phyloP scores from a whole-genome alignment of 2,329 filamentous ascomycete genomes.

The Sarocladium strictum region DNA sequence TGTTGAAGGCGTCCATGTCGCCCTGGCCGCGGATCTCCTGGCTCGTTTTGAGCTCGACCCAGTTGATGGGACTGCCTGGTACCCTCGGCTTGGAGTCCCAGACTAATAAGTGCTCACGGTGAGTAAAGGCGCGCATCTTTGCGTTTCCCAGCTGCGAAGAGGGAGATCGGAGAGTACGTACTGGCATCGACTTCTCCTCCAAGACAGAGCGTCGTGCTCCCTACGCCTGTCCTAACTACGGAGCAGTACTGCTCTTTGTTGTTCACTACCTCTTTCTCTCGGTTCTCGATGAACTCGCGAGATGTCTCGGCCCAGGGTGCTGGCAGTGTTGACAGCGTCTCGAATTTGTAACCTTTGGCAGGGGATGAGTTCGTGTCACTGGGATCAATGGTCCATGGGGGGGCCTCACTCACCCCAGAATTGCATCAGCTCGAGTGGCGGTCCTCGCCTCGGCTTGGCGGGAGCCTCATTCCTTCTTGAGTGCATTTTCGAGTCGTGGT shows the following conservation, averaged over 20 bases:
- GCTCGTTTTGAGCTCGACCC: constrained; percentile 94
- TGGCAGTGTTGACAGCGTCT: constrained; percentile 74
- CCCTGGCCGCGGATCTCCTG: constrained; percentile 61
- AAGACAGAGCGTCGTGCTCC: constrained; percentile 66
- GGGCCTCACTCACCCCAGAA: constrained; percentile 70
- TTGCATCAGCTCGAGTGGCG: constrained; percentile 73
- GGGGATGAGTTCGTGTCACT: background rate
- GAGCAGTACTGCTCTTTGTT: constrained; percentile 97
- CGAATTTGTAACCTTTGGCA: constrained; percentile 84
- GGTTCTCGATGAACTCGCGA: constrained; percentile 71
- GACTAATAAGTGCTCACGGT: constrained; percentile 39
- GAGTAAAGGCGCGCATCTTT: too few species aligned
- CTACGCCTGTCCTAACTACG: constrained; percentile 82
- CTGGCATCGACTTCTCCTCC: constrained; percentile 92
- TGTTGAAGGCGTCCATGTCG: constrained; percentile 72
- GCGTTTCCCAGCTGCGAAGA: background rate
- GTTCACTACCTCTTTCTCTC: constrained; percentile 67
- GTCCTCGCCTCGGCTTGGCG: constrained; percentile 27
- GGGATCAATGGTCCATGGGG: background rate
- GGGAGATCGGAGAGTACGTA: constrained; percentile 30
- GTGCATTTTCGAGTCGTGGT: constrained; percentile 65
- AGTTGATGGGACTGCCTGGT: constrained; percentile 67
- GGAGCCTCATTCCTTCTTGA: constrained; percentile 49
- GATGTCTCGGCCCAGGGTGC: constrained; percentile 66
- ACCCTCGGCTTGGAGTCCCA: constrained; percentile 74